Evolutionary conservation across 805 yeast species (phyloP).

Genomic region (Candida boidinii): DNA sequence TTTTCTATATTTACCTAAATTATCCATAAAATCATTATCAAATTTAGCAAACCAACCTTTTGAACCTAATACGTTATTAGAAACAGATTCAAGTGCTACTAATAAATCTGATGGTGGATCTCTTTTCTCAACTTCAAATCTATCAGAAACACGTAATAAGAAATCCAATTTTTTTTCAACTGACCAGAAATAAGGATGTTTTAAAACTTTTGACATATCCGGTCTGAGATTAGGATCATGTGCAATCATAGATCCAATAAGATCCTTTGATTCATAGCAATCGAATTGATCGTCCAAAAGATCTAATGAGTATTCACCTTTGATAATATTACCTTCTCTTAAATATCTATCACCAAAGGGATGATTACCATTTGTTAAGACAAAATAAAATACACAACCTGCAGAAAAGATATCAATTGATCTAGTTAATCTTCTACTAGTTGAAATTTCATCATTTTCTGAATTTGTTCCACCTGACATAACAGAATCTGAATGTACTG

Average conservation of each 20-base stretch:
- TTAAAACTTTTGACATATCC: slow-evolving; percentile 53
- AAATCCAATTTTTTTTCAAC: slow-evolving; percentile 70
- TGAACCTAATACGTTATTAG: slow-evolving; percentile 53
- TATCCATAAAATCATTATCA: slow-evolving; percentile 66
- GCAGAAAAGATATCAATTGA: slow-evolving; percentile 90
- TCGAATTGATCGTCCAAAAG: slow-evolving; percentile 37
- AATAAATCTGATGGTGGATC: slow-evolving; percentile 51
- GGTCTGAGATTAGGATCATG: slow-evolving; percentile 66
- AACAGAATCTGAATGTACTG: slow-evolving; percentile 69
- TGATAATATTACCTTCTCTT: slow-evolving; percentile 83
- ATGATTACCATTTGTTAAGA: slow-evolving; percentile 74
- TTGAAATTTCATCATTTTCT: slow-evolving; percentile 8
- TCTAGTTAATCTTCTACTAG: slow-evolving; percentile 62
- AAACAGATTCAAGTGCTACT: slow-evolving; percentile 56
- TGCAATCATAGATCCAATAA: slow-evolving; percentile 65
- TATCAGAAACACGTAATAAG: slow-evolving; percentile 77
- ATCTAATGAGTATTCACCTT: slow-evolving; percentile 46
- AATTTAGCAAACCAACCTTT: slow-evolving; percentile 74
- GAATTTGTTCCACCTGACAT: slow-evolving; percentile 63
- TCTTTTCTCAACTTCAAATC: slow-evolving; percentile 87
- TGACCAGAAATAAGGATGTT: slow-evolving; percentile 89
- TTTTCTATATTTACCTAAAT: slow-evolving; percentile 85
- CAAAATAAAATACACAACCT: slow-evolving; percentile 90
- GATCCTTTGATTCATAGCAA: slow-evolving; percentile 58
- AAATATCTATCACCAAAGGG: slow-evolving; percentile 92